Evolutionary conservation across 257 asterid genomes (phyloP).

Genomic region (Solanum piurae): DNA sequence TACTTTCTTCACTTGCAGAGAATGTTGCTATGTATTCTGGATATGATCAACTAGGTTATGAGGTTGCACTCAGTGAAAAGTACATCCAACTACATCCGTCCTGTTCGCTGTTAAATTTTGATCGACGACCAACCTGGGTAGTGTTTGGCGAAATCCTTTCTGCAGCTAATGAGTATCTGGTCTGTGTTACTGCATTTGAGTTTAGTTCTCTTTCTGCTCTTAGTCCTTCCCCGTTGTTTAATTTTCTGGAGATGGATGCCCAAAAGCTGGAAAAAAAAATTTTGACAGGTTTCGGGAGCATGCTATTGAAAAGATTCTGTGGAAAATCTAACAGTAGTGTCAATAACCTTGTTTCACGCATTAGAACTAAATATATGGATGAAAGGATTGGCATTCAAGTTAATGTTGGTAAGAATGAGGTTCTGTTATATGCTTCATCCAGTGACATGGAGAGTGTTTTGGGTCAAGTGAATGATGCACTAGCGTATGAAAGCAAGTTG

Average conservation of each 20-base stretch:
- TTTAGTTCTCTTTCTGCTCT: conserved; percentile 38
- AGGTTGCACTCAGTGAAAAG: conserved; percentile 64
- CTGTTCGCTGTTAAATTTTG: conserved; percentile 64
- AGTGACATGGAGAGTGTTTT: conserved; percentile 52
- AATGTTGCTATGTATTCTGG: conserved; percentile 95
- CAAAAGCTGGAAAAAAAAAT: conserved; percentile 46
- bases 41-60: conserved; percentile 82
- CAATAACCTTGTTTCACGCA: conserved; percentile 38
- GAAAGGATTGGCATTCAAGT: conserved; percentile 62
- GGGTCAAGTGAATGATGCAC: conserved; percentile 30
- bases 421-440: conserved; percentile 53
- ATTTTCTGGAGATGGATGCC: conserved; percentile 51
- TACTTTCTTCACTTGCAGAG: conserved; percentile 71
- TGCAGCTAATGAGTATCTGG: conserved; percentile 48
- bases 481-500: conserved; percentile 55
- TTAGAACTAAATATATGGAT: conserved; percentile 51
- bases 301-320: conserved; percentile 62
- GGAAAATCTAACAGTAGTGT: conserved; percentile 52
- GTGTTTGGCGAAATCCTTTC: conserved; percentile 77
- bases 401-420: conserved; percentile 55
- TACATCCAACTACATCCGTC: conserved; percentile 84
- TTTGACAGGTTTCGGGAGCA: conserved; percentile 54
- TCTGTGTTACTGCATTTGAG: conserved; percentile 71
- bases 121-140: conserved; percentile 82
- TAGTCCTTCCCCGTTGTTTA: conserved; percentile 50